A percentile compares a stretch with the other conserved stretches of the same genome.
Conservation (phyloP, 1,284 basidiomycete species). For the Moesziomyces sp. region DNA sequence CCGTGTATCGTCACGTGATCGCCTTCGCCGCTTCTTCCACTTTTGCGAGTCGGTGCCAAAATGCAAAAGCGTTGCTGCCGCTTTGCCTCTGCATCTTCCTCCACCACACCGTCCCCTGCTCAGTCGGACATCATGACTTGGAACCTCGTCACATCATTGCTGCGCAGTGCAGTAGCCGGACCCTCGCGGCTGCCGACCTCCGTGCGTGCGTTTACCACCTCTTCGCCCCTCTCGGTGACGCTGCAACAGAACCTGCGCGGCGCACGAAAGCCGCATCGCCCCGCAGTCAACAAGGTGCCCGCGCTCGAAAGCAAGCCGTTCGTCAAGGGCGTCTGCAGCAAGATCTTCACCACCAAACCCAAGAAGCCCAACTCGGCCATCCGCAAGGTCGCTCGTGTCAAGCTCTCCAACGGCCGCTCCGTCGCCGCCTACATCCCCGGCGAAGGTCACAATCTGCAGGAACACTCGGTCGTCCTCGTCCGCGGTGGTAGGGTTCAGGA, state of each 20-base stretch:
- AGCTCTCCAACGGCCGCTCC: constrained; percentile 87
- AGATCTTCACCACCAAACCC: constrained; percentile 74
- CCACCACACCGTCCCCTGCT: not conserved
- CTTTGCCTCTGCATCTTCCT: too few relatives aligned
- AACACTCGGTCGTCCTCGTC: constrained; percentile 93
- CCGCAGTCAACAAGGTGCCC: constrained; percentile 67
- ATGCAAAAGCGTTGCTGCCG: too few relatives aligned
- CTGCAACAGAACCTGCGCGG: constrained; percentile 66
- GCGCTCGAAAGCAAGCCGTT: constrained; percentile 64
- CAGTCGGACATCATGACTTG: constrained; percentile 9
- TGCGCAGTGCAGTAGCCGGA: constrained; percentile 24
- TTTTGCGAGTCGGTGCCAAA: too few relatives aligned
- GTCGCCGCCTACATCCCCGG: constrained; percentile 95
- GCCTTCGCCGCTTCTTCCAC: not conserved
- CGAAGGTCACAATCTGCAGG: constrained; percentile 97
- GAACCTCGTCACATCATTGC: constrained; percentile 13
- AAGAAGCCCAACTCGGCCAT: constrained; percentile 99
- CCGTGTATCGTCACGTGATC: too few relatives aligned
- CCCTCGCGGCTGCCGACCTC: constrained; percentile 22
- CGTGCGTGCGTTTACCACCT: constrained; percentile 55
- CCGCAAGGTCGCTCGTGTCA: constrained; percentile 94
- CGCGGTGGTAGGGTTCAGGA: constrained; percentile 96
- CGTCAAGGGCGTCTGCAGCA: constrained; percentile 66
- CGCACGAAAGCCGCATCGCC: constrained; percentile 62
- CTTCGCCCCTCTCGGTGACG: constrained; percentile 48